These are phyloP conservation scores for Venturia oleaginea DNA, from an alignment of 2,329 filamentous ascomycete genomes.

Conservation along the genomic window DNA sequence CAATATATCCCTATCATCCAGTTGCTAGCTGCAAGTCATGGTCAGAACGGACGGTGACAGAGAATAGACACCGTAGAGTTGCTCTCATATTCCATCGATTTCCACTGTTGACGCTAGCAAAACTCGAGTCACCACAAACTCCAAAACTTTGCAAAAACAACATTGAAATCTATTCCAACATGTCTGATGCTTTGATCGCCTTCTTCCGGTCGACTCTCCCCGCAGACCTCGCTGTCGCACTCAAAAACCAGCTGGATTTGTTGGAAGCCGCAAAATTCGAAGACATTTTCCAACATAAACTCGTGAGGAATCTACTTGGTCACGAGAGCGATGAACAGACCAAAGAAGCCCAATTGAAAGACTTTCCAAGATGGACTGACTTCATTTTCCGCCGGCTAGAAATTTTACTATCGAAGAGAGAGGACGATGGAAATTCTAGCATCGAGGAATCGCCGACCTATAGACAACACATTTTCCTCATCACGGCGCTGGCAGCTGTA, in stretches of 20 bases:
- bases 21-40: background rate
- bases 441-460: constrained; percentile 16
- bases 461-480: constrained; percentile 32
- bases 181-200: constrained; percentile 34
- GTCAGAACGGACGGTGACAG: background rate
- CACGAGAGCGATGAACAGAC: constrained; percentile 27
- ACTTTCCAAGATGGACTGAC: constrained; percentile 36
- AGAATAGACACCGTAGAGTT: background rate
- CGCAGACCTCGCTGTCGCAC: constrained; percentile 30
- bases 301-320: constrained; percentile 34
- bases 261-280: constrained; percentile 36
- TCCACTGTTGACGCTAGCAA: background rate
- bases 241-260: constrained; percentile 29
- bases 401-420: constrained; percentile 25
- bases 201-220: constrained; percentile 34
- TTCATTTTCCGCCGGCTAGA: constrained; percentile 36
- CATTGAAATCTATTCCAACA: constrained; percentile 18
- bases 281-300: constrained; percentile 28
- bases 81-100: background rate
- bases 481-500: constrained; percentile 59
- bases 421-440: constrained; percentile 18
- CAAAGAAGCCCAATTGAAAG: constrained; percentile 22
- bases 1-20: background rate
- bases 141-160: background rate
- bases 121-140: background rate